Conservation (phyloP, 805 yeast species). For the Nakazawaea sp. region DNA sequence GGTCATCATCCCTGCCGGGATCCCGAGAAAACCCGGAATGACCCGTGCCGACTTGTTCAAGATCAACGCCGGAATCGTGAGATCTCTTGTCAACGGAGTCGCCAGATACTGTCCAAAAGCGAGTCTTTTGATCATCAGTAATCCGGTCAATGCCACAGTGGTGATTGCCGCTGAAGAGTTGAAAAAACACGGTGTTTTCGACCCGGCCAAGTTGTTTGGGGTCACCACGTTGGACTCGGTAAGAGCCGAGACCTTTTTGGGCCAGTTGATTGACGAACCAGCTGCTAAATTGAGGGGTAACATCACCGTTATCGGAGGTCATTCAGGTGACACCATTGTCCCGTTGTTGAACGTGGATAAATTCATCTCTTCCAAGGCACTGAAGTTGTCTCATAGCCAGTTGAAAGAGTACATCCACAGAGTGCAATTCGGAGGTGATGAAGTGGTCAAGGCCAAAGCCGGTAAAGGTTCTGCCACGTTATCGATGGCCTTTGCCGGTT, state of each 20-base stretch:
- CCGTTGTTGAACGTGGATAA: conserved; percentile 38
- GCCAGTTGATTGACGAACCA: conserved; percentile 20
- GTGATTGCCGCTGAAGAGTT: conserved; percentile 54
- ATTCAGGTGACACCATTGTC: conserved; percentile 50
- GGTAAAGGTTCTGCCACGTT: conserved; percentile 94
- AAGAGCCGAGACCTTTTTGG: conserved; percentile 45
- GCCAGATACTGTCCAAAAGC: conserved; percentile 62
- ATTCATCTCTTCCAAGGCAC: conserved; percentile 19
- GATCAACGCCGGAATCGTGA: conserved; percentile 83
- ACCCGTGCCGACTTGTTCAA: conserved; percentile 84
- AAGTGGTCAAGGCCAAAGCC: conserved; percentile 90
- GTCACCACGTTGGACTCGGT: conserved; percentile 55
- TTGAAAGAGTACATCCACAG: conserved; percentile 36
- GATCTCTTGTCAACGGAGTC: conserved; percentile 81
- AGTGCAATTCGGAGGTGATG: conserved; percentile 71
- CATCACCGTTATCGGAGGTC: conserved; percentile 49
- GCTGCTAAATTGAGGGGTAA: conserved; percentile 30
- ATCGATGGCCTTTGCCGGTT: conserved; percentile 94
- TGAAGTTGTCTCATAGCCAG: conserved; percentile 33
- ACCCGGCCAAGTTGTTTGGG: conserved; percentile 48
- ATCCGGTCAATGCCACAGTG: conserved; percentile 57
- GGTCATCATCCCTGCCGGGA: conserved; percentile 70
- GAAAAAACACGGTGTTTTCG: conserved; percentile 42
- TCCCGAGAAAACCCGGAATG: conserved; percentile 94
- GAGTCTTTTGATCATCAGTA: conserved; percentile 46